Conservation (phyloP, 495 filamentous ascomycete genomes). For the Neohortaea acidophila region DNA sequence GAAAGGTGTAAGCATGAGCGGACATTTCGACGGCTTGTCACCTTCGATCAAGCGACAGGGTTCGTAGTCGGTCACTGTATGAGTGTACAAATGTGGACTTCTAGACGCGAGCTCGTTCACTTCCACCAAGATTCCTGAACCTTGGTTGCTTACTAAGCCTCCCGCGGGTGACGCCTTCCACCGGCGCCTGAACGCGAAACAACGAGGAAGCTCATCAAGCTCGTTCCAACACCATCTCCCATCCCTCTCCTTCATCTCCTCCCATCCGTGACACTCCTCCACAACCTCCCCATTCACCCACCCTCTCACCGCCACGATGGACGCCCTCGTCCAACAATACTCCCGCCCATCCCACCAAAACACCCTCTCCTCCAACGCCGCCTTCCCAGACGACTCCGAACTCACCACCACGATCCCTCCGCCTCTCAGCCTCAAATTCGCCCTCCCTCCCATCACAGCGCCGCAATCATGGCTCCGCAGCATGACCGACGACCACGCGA, state of each 20-base stretch:
- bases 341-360: constrained; percentile 54
- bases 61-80: too few species aligned
- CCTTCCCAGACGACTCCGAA: constrained; percentile 57
- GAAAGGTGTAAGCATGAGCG: constrained; percentile 1
- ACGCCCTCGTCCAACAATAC: constrained; percentile 84
- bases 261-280: constrained; percentile 1
- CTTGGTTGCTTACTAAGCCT: too few species aligned
- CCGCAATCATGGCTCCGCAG: constrained; percentile 86
- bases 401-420: constrained; percentile 52
- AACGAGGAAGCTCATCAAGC: not conserved
- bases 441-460: constrained; percentile 75
- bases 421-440: constrained; percentile 74
- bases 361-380: too few species aligned
- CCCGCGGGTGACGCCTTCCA: too few species aligned
- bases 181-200: not conserved
- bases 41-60: too few species aligned
- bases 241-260: not conserved
- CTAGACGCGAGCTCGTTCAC: too few species aligned
- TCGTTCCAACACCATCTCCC: not conserved
- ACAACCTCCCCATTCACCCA: not conserved
- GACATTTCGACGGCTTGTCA: too few species aligned
- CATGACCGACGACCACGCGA: constrained; percentile 90
- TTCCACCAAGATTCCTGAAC: too few species aligned
- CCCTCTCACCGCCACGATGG: constrained; percentile 49
- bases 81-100: too few species aligned